Conservation (phyloP, 352 stramenopile genomes). For the Saprolegnia parasitica region DNA sequence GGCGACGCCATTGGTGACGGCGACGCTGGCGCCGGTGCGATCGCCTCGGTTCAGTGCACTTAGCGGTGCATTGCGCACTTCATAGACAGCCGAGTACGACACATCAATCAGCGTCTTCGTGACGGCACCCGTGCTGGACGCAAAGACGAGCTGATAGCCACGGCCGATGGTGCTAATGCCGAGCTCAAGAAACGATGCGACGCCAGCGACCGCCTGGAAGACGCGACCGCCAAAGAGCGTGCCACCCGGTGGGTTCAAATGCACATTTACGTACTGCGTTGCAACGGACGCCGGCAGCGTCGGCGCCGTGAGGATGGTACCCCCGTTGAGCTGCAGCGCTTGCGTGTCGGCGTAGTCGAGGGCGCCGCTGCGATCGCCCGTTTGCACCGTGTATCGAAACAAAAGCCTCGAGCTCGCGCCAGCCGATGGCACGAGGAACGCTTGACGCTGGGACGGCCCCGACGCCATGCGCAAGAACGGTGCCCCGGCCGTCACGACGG, state of each 20-base stretch:
- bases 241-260: conserved; percentile 72
- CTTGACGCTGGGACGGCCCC: conserved; percentile 37
- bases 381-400: conserved; percentile 56
- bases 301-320: conserved; percentile 63
- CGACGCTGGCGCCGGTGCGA: conserved; percentile 53
- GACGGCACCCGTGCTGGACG: conserved; percentile 42
- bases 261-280: conserved; percentile 56
- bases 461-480: conserved; percentile 12
- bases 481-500: conserved; percentile 39
- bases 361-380: conserved; percentile 42
- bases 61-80: conserved; percentile 52
- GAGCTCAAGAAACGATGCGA: conserved; percentile 58
- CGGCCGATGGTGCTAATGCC: conserved; percentile 67
- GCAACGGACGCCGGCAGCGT: conserved; percentile 33
- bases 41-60: conserved; percentile 44
- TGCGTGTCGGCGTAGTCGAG: conserved; percentile 49
- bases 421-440: conserved; percentile 44
- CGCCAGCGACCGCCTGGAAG: conserved; percentile 49
- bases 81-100: conserved; percentile 66
- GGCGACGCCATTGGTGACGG: conserved; percentile 59
- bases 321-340: conserved; percentile 53
- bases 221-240: conserved; percentile 37
- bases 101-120: conserved; percentile 56
- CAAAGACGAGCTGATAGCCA: conserved; percentile 60
- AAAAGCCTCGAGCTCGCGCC: conserved; percentile 40